These are phyloP conservation scores for Nakazawaea sp. DNA, from an alignment of 805 yeast species.

Conservation along the genomic window DNA sequence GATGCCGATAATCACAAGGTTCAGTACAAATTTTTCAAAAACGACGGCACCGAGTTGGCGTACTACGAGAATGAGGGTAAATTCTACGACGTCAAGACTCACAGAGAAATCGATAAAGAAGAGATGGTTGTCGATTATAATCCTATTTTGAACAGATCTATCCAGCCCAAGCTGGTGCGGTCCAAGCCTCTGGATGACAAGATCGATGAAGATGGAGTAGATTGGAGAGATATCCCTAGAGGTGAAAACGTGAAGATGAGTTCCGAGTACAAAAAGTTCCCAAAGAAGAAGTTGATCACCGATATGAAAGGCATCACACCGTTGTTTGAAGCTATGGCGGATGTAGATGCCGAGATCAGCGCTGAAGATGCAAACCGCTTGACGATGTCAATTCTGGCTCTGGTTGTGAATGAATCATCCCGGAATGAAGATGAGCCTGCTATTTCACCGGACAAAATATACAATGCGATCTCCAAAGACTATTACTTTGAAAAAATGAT, in stretches of 20 bases:
- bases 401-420: constrained; percentile 35
- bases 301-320: constrained; percentile 17
- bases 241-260: constrained; percentile 40
- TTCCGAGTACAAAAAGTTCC: constrained; percentile 17
- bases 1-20: constrained; percentile 1
- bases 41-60: constrained; percentile 2
- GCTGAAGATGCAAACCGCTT: constrained; percentile 30
- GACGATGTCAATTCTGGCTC: constrained; percentile 45
- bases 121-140: constrained; percentile 5
- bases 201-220: constrained; percentile 23
- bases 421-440: neutral
- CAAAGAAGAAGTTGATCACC: constrained; percentile 8
- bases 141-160: constrained; percentile 3
- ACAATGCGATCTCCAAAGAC: constrained; percentile 36
- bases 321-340: constrained; percentile 20
- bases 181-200: neutral
- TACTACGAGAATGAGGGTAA: constrained; percentile 7
- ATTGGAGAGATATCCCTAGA: constrained; percentile 69
- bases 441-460: constrained; percentile 44
- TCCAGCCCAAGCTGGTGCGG: constrained; percentile 2
- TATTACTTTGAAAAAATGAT: constrained; percentile 45
- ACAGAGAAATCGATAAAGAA: constrained; percentile 9
- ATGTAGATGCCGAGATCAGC: constrained; percentile 17
- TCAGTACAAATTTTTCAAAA: neutral
- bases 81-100: constrained; percentile 2